These are phyloP conservation scores for Effrenium voratum DNA, from an alignment of 73 alveolate species.

Conservation along the genomic window DNA sequence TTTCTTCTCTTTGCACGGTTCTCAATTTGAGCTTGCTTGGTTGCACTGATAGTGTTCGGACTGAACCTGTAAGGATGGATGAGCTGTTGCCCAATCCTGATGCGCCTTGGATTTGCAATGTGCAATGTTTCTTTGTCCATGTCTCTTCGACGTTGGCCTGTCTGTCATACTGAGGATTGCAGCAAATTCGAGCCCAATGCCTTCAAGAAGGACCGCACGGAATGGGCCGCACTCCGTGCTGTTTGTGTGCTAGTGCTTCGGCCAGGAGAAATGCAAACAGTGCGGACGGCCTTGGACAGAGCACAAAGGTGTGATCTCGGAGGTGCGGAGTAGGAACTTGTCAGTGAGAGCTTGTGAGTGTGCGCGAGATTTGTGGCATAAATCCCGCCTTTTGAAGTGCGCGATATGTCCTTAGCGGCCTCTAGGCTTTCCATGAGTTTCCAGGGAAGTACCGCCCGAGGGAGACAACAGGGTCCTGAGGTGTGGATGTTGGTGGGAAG, in stretches of 20 bases:
- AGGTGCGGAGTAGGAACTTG: not conserved
- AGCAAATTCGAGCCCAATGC: slow-evolving; percentile 47
- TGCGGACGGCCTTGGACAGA: slow-evolving; percentile 55
- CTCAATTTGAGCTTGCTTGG: not conserved
- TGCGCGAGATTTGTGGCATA: not conserved
- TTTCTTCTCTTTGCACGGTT: not conserved
- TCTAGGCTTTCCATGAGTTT: not conserved
- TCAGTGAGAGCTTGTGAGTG: no score
- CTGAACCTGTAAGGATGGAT: slow-evolving; percentile 9
- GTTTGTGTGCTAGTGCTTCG: not conserved
- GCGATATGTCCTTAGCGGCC: not conserved
- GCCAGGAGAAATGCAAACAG: slow-evolving; percentile 67
- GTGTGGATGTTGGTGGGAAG: no score
- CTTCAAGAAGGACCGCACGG: slow-evolving; percentile 21
- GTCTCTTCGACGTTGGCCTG: not conserved
- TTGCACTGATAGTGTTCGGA: no score
- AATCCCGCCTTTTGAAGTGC: not conserved
- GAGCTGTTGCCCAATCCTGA: slow-evolving; percentile 47
- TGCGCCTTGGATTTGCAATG: not conserved
- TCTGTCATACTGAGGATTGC: not conserved
- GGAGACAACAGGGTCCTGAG: not conserved
- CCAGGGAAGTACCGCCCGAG: not conserved
- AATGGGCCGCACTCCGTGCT: not conserved
- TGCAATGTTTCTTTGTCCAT: not conserved
- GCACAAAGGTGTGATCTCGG: slow-evolving; percentile 72